Base-by-base conservation (phyloP, 2,329 filamentous ascomycete species). In the Xylariaceae sp. region DNA sequence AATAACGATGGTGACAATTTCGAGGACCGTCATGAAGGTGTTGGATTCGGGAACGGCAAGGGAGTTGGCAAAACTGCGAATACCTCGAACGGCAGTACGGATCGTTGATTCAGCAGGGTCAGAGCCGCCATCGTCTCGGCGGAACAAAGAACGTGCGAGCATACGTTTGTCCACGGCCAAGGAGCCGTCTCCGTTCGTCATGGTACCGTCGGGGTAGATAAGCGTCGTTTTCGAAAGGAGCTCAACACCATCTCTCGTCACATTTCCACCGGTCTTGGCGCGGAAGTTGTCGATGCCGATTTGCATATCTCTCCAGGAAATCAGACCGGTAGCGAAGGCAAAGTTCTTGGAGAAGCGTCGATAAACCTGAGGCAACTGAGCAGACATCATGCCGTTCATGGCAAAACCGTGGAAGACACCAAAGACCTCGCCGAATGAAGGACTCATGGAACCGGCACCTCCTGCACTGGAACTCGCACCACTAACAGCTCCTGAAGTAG, bases 351-450 rank as follows among this genome's bases (percentile, higher is more conserved):
- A 79, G 75, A 96, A 99, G 73, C 87, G 93, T 66, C 87, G 85
- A 77, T 97, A 97, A 44, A 97, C 86, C 41, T 85, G 80, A 3
- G 94, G 94, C 66, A 96, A 92, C 68, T 87, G 84, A 68, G 95
- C 92, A 61, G 90, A 95, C 73, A 96, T 81, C 94, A 97, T 97
- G 65, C 94, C 92, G 74, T 94, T 97, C 79, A 94, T 88, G 34
- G 94, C 92, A 80, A 97, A 89, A 53, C 88, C 88, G 75, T 97
- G 92, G 74, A 97, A 96, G 84, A 90, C 95, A 62, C 88, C 86
- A 66, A 96, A 82, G 52, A 95, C 86, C 70, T 97, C 90, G 50
- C 81, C 82, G 72, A 97, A 97, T 56, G 88, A 90, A 30, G 94
- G 94, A 67, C 90, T 94, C 47, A 87, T 79, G 9, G 88, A 81